These are phyloP conservation scores for Solanum boliviense DNA, from an alignment of 257 asterid species.

Conservation along the genomic window DNA sequence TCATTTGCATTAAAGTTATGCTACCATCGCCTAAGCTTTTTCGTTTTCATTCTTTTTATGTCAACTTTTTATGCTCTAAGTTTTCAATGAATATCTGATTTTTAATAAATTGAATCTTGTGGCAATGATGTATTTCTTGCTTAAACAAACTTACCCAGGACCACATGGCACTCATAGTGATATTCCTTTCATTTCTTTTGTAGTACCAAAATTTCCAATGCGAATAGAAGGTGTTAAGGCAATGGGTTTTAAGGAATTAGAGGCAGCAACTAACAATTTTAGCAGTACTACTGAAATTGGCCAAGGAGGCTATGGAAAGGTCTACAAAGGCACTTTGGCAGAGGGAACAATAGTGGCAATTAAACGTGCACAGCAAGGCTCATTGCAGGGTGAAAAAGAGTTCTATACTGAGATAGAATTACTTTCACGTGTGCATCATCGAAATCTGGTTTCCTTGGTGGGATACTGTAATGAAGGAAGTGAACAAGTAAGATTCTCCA, in stretches of 20 bases:
- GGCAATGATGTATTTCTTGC: neutral
- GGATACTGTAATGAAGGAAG: slow-evolving; percentile 10
- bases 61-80: neutral
- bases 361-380: slow-evolving; percentile 49
- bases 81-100: neutral
- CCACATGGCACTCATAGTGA: neutral
- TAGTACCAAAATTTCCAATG: slow-evolving; percentile 26
- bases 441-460: slow-evolving; percentile 45
- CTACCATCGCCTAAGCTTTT: neutral
- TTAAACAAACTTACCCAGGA: neutral
- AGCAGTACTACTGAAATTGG: slow-evolving; percentile 32
- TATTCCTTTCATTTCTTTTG: neutral
- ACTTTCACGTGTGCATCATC: slow-evolving; percentile 52
- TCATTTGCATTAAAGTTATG: neutral
- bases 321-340: slow-evolving; percentile 32
- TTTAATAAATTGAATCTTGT: neutral
- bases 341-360: slow-evolving; percentile 41
- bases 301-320: slow-evolving; percentile 63
- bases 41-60: neutral
- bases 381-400: slow-evolving; percentile 51
- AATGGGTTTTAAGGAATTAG: slow-evolving; percentile 31
- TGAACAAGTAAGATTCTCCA: slow-evolving; percentile 1
- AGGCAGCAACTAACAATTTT: slow-evolving; percentile 24
- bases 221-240: slow-evolving; percentile 51
- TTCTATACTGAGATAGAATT: slow-evolving; percentile 56